A percentile compares a stretch with the other conserved stretches of the same genome.
These are phyloP conservation scores for Herpetomonas tarakana DNA, from an alignment of 208 protist species.

Conservation along the genomic window DNA sequence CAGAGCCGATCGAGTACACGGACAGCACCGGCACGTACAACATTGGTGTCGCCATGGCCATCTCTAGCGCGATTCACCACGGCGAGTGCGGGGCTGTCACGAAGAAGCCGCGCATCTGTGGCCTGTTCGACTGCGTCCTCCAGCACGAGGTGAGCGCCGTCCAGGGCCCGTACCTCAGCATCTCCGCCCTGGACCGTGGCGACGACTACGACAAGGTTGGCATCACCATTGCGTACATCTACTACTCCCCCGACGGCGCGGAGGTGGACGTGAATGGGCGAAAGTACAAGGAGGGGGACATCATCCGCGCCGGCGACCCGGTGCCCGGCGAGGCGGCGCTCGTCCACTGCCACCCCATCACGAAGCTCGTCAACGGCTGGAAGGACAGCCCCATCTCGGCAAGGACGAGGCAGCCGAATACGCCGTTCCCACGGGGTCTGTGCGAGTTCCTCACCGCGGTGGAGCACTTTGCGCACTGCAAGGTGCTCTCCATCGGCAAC, in stretches of 20 bases:
- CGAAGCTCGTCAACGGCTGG: slow-evolving; percentile 87
- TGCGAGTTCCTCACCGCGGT: slow-evolving; percentile 79
- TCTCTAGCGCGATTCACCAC: slow-evolving; percentile 75
- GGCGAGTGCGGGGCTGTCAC: slow-evolving; percentile 89
- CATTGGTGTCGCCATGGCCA: slow-evolving; percentile 88
- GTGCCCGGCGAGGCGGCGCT: slow-evolving; percentile 79
- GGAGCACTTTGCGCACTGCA: slow-evolving; percentile 81
- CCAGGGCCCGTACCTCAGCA: slow-evolving; percentile 91
- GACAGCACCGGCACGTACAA: slow-evolving; percentile 82
- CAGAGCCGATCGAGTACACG: slow-evolving; percentile 70
- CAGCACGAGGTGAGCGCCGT: slow-evolving; percentile 88
- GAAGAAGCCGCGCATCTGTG: slow-evolving; percentile 87
- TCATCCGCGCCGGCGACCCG: slow-evolving; percentile 87
- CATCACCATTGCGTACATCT: slow-evolving; percentile 89
- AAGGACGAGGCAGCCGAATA: slow-evolving; percentile 39
- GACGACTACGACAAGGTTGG: slow-evolving; percentile 91
- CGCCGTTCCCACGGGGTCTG: slow-evolving; percentile 69
- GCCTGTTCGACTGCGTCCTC: slow-evolving; percentile 92
- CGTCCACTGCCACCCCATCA: slow-evolving; percentile 84
- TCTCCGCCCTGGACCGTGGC: slow-evolving; percentile 89
- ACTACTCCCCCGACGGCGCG: slow-evolving; percentile 56
- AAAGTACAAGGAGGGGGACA: slow-evolving; percentile 79
- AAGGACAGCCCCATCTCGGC: slow-evolving; percentile 68
- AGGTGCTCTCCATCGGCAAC: slow-evolving; percentile 92
- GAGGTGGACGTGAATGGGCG: slow-evolving; percentile 66